Conservation (phyloP, 352 stramenopile species). For the Globisporangium heterothallicum region DNA sequence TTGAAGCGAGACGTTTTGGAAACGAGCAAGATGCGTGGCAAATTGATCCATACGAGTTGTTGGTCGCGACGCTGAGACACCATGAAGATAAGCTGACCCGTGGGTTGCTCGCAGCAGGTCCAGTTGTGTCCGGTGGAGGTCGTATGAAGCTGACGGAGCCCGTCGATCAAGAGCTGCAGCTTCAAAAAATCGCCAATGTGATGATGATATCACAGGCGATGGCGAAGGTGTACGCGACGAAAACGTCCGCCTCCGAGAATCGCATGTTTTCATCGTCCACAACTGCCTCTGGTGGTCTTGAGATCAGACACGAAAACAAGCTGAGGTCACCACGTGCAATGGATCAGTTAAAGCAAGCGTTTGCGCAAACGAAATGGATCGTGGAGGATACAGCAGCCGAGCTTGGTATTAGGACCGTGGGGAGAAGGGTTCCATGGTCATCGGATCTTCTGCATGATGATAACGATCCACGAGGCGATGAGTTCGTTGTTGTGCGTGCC, state of each 20-base stretch:
- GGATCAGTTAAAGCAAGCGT: slow-evolving; percentile 29
- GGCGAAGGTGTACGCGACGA: slow-evolving; percentile 25
- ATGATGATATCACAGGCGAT: slow-evolving; percentile 37
- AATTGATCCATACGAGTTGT: slow-evolving; percentile 43
- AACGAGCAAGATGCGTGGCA: slow-evolving; percentile 33
- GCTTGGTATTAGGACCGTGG: slow-evolving; percentile 30
- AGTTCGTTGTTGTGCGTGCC: slow-evolving; percentile 37
- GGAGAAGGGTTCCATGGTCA: slow-evolving; percentile 42
- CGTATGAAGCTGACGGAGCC: slow-evolving; percentile 23
- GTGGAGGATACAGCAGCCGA: slow-evolving; percentile 45
- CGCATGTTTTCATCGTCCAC: neutral
- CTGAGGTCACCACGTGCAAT: slow-evolving; percentile 17
- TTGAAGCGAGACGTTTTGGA: slow-evolving; percentile 30
- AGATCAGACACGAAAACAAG: neutral
- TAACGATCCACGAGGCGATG: slow-evolving; percentile 2
- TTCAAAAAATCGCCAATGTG: slow-evolving; percentile 47
- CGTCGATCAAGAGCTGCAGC: slow-evolving; percentile 39
- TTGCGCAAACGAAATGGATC: slow-evolving; percentile 44
- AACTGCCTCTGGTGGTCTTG: neutral
- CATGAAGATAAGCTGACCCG: slow-evolving; percentile 37
- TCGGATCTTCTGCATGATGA: slow-evolving; percentile 17
- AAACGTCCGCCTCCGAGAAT: no score
- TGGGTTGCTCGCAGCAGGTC: slow-evolving; percentile 32
- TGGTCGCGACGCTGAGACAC: slow-evolving; percentile 34
- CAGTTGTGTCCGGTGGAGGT: slow-evolving; percentile 20